Evolutionary conservation across 2,329 filamentous ascomycete species (phyloP), one percentile per base, ranked within the genome.

Genomic region (Colletotrichum siamense): DNA sequence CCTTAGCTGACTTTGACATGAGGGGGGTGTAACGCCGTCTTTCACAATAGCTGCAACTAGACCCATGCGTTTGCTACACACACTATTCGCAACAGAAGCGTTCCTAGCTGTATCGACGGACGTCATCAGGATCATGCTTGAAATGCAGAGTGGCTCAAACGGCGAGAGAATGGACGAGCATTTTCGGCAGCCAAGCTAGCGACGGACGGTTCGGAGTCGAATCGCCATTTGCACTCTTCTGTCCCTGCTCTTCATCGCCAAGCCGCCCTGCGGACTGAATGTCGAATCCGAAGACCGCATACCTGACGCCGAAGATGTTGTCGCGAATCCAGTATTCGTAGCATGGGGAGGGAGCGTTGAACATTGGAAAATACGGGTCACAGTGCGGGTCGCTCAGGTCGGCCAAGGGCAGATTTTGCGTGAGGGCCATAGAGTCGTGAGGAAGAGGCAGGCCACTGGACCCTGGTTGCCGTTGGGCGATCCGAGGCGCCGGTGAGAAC

Each of bases 331-430:
- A 24, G 28, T 13, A 30, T 30, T 30, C 30, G 30, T 30, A 39
- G 36, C n/a, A 63, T 70, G 68, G 68, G 24, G 32, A 70, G 57
- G 55, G 36, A 70, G 36, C 55, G n/a, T 26, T 52, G 68, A 24
- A 63, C 18, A 49, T 15, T 52, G 28, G 52, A 30, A 62, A 69
- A 62, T 62, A 52, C 55, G 67, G 67, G 55, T 61, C 67, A 39
- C 10, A 13, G 6, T 65, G 64, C 59, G 70, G 74, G 70, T 74
- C 74, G 34, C 36, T 73, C 73, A 76, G 69, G 73, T 69, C 32
- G 57, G 69, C 55, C 73, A 69, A 69, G 73, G 73, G 64, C 69
- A 69, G 57, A 52, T 24, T 65, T 65, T 65, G 44, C 64, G 32
- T 26, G 44, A 36, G 16, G 39, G 7, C 73, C 57, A 73, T 62